Evolutionary conservation across 306 rosid species (phyloP).

Genomic region (Vigna hirtella): DNA sequence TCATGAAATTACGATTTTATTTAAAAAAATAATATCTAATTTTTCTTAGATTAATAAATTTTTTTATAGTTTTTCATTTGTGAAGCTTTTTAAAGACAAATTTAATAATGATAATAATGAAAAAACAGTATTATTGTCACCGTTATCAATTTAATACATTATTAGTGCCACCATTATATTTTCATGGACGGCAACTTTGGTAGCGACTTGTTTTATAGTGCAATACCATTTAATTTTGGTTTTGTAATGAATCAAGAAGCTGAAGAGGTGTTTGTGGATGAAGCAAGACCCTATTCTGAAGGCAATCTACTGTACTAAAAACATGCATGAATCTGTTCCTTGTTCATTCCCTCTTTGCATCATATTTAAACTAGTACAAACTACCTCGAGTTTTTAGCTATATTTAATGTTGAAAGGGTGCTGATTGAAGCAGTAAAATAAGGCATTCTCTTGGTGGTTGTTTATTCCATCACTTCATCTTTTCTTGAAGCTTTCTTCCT

Average conservation of each 20-base stretch:
- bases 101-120: neutral
- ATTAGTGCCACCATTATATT: neutral
- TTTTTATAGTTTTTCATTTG: no score
- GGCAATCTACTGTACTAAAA: conserved; percentile 13
- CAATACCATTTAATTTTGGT: neutral
- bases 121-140: neutral
- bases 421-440: conserved; percentile 24
- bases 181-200: conserved; percentile 50
- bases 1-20: no score
- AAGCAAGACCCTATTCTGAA: conserved; percentile 10
- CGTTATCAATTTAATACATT: neutral
- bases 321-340: neutral
- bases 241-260: conserved; percentile 8
- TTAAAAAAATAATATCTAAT: no score
- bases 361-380: neutral
- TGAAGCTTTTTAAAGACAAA: neutral
- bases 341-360: conserved; percentile 13
- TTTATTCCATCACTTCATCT: conserved; percentile 30
- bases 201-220: conserved; percentile 35
- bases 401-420: conserved; percentile 8
- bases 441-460: conserved; percentile 11
- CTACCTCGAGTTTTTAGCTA: neutral
- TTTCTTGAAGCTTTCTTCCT: conserved; percentile 18
- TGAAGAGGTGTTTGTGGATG: conserved; percentile 3
- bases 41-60: no score